Evolutionary conservation across 371 early-diverging fungal species (phyloP), one percentile per base, ranked within the genome.

Genomic region (Apophysomyces sp.): DNA sequence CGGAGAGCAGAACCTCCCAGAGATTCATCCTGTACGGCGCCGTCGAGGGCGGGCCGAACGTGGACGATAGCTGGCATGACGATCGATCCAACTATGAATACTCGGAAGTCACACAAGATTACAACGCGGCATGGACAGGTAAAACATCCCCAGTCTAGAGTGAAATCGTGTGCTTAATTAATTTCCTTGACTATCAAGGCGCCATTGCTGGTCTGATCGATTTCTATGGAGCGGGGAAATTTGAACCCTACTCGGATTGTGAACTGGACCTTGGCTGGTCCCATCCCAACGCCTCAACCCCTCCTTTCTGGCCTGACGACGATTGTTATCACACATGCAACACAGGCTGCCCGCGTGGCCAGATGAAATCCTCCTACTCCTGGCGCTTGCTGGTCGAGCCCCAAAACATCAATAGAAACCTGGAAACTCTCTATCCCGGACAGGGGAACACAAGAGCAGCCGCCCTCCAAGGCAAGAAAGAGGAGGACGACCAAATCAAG

Each of bases 301-400:
- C 68, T 4, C 78, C 76, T 40, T 65, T 44, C 34, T 83, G 80
- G 79, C 73, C 69, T 5, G 64, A 40, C 52, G 75, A 71, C 73
- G 78, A 77, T 66, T 80, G 79, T 60, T 80, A 80, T 57, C 85
- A 85, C 59, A 81, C 82, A 7, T 85, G 85, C 66, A 81, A 81
- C 61, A 74, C 63, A 39, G 69, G 69, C 0, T 80, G 81, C 52
- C 74, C 77, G 12, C 70, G 81, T 30, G 81, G 81, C 21, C 39
- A 72, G 31, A 67, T 80, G 69, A 60, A 68, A 8, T 80, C 81
- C 2, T 77, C 78, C 2, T 77, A 64, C 36, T 55, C 81, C n/a
- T 80, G 81, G 81, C 69, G 72, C 8, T 21, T 80, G 3, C 36
- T 80, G 12, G 72, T 59, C 24, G 68, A 67, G 3, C 66, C 66